A percentile compares a stretch with the other conserved stretches of the same genome.
These are phyloP conservation scores for Debaryomyces maramus DNA, from an alignment of 805 yeast species.

Conservation along the genomic window DNA sequence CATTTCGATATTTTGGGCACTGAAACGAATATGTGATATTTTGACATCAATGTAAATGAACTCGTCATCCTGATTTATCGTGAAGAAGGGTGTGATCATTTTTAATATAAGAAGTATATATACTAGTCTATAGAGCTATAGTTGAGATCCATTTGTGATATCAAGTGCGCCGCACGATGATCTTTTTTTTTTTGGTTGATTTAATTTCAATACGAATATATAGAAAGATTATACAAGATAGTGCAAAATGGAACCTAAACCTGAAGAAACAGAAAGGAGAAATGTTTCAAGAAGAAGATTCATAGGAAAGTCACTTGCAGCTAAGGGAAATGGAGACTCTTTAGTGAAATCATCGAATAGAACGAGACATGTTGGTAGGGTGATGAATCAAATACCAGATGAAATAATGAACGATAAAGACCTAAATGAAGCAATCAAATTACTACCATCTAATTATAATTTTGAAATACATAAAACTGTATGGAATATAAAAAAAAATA, in stretches of 20 bases:
- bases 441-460: conserved; percentile 88
- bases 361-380: conserved; percentile 50
- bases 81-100: conserved; percentile 89
- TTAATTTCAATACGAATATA: background rate
- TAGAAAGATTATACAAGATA: too few relatives aligned
- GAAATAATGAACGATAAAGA: conserved; percentile 80
- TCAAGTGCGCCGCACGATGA: conserved; percentile 11
- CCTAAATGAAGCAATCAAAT: conserved; percentile 75
- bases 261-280: conserved; percentile 9
- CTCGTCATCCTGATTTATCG: conserved; percentile 73
- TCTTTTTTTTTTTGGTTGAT: conserved; percentile 1
- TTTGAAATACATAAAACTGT: conserved; percentile 95
- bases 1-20: conserved; percentile 74
- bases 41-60: conserved; percentile 61
- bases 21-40: conserved; percentile 71
- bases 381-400: conserved; percentile 83
- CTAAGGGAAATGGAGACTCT: conserved; percentile 20
- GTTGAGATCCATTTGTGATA: background rate
- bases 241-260: conserved; percentile 1
- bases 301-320: conserved; percentile 50
- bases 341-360: conserved; percentile 22
- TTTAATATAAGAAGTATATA: background rate
- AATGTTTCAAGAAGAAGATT: conserved; percentile 53
- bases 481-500: conserved; percentile 80
- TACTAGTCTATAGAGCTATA: background rate